phyloP scores from a whole-genome alignment of 75 land plant genomes.

The Cunninghamia lanceolata region DNA sequence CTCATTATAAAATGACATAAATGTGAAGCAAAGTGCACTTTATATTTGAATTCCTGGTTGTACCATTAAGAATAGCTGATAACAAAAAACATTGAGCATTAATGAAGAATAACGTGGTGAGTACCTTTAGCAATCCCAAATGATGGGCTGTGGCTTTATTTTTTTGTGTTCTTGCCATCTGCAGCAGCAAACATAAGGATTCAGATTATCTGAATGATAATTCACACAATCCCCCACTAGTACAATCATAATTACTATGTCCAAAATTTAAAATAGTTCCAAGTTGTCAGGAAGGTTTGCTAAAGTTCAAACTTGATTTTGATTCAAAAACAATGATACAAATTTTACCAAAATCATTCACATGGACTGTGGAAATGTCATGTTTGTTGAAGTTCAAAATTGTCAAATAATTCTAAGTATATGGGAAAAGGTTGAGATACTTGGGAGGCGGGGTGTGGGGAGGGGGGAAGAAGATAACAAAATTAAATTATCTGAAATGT shows the following conservation, averaged over 20 bases:
- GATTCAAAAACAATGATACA: no score
- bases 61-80: not conserved
- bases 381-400: no score
- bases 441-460: no score
- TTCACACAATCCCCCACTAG: not conserved
- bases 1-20: not conserved
- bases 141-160: constrained; percentile 99
- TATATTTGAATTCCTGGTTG: not conserved
- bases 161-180: constrained; percentile 99
- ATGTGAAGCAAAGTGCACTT: not conserved
- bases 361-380: no score
- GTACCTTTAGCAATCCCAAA: constrained; percentile 94
- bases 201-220: not conserved
- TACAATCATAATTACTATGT: not conserved
- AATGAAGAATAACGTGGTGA: not conserved
- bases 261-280: not conserved
- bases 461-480: no score
- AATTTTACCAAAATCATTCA: no score
- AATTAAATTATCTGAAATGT: no score
- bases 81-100: not conserved
- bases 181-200: constrained; percentile 26
- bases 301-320: not conserved
- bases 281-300: not conserved
- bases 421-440: not conserved
- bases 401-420: no score